These are phyloP conservation scores for Xylariales sp. DNA, from an alignment of 2,329 filamentous ascomycete species.

Conservation along the genomic window DNA sequence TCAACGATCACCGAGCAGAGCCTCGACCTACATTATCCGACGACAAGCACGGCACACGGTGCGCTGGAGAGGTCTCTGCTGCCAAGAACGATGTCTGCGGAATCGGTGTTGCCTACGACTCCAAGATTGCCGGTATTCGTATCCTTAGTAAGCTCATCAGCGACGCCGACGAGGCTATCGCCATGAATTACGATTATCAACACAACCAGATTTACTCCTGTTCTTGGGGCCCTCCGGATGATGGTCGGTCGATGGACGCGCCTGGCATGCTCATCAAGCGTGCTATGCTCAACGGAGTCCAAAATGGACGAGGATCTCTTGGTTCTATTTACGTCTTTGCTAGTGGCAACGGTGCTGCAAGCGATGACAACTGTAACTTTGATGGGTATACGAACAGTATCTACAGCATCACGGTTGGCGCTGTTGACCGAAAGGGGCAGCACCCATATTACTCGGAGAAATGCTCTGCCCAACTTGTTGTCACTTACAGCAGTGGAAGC, in stretches of 20 bases:
- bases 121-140: constrained; percentile 83
- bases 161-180: constrained; percentile 86
- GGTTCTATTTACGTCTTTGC: constrained; percentile 97
- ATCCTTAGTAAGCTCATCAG: constrained; percentile 88
- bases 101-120: constrained; percentile 91
- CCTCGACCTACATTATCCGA: constrained; percentile 79
- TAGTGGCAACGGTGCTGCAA: constrained; percentile 83
- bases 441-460: constrained; percentile 96
- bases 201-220: constrained; percentile 97
- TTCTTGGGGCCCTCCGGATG: constrained; percentile 95
- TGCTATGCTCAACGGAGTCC: constrained; percentile 88
- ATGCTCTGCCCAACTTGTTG: constrained; percentile 91
- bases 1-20: constrained; percentile 78
- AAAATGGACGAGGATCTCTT: constrained; percentile 76
- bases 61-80: constrained; percentile 89
- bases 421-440: constrained; percentile 78
- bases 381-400: constrained; percentile 99
- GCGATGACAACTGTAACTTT: constrained; percentile 97
- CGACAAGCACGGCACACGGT: constrained; percentile 88
- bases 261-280: constrained; percentile 82
- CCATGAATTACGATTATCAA: constrained; percentile 88
- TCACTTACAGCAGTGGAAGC: constrained; percentile 91
- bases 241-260: constrained; percentile 89
- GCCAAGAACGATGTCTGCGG: constrained; percentile 91
- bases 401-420: constrained; percentile 95